Conservation (phyloP, 192 early-diverging fungal species). For the Entomortierella lignicola region DNA sequence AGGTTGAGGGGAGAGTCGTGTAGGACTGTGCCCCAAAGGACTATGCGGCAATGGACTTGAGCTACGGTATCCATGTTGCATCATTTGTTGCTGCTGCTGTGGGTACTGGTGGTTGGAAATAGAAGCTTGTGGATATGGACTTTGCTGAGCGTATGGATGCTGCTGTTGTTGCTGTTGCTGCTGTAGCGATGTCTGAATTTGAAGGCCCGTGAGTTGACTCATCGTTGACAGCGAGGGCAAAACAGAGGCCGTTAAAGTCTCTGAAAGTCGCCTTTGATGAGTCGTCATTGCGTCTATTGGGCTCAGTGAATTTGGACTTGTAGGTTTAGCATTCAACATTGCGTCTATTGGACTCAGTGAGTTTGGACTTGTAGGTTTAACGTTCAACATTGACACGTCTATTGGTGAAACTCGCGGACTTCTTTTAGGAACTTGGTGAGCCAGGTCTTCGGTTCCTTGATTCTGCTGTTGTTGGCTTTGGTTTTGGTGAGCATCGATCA, state of each 20-base stretch:
- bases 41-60: constrained; percentile 34
- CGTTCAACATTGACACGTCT: not conserved
- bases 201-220: not conserved
- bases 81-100: constrained; percentile 1
- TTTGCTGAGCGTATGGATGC: constrained; percentile 10
- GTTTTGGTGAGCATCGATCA: constrained; percentile 50
- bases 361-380: constrained; percentile 27
- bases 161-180: constrained; percentile 23
- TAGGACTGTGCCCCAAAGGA: constrained; percentile 23
- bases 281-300: constrained; percentile 24
- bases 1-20: constrained; percentile 29
- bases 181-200: constrained; percentile 6
- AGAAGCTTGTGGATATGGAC: not conserved
- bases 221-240: constrained; percentile 11
- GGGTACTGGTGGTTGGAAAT: constrained; percentile 6
- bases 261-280: constrained; percentile 32
- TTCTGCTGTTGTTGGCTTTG: constrained; percentile 21
- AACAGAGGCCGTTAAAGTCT: not conserved
- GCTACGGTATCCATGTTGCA: constrained; percentile 27
- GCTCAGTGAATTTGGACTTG: constrained; percentile 36
- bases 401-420: constrained; percentile 9
- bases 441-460: constrained; percentile 4
- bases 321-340: constrained; percentile 7
- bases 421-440: not conserved
- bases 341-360: constrained; percentile 38